Base-by-base conservation (phyloP, 2,329 filamentous ascomycete species). In the Myriosclerotinia scirpicola region DNA sequence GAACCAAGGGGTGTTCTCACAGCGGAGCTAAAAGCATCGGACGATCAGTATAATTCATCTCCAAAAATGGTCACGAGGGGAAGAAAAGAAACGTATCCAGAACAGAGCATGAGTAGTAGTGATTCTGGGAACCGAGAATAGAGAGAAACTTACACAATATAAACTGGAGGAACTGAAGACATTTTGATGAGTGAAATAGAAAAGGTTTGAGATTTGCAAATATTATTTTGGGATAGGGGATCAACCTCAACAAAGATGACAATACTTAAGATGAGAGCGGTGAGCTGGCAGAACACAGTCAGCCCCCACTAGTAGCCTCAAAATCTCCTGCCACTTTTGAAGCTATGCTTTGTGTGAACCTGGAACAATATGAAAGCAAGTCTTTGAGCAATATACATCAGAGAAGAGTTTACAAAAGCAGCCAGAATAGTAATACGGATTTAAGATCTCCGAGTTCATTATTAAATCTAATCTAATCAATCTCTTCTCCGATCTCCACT, bases 1-100 rank as follows among this genome's bases (percentile, higher is more conserved):
- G 91, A 93, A 75, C 95, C 95, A 72, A 97, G 85, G 64, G 95
- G 95, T 71, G 95, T 99, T 80, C 93, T 88, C 76, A 88, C 91
- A 71, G 89, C 90, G 68, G 95, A 95, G 46, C 63, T 65, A 50
- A 8, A 65, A 26, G 48, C 11, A 50, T 30, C 5, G 17, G 30
- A 38, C 22, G 34, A 30, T 65, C 15, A 65, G 63, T 58, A 34
- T 46, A 20, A 38, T n/a, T 20, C n/a, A 50, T 50, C 44, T 12
- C 8, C 26, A 36, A 12, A 12, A 6, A 6, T 17, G 14, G n/a
- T 50, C 58, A 60, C 30, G 58, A 38, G 30, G 6, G 34, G 15
- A 50, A 15, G 20, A 26, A 14, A 17, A 17, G 30, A 40, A n/a
- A 26, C 22, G 34, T 50, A 38, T 60, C 8, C 20, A 26, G 44